Percentiles rank a stretch among this genome's conserved stretches.
These are phyloP conservation scores for Chiua sp. DNA, from an alignment of 1,284 basidiomycete species.

Conservation along the genomic window DNA sequence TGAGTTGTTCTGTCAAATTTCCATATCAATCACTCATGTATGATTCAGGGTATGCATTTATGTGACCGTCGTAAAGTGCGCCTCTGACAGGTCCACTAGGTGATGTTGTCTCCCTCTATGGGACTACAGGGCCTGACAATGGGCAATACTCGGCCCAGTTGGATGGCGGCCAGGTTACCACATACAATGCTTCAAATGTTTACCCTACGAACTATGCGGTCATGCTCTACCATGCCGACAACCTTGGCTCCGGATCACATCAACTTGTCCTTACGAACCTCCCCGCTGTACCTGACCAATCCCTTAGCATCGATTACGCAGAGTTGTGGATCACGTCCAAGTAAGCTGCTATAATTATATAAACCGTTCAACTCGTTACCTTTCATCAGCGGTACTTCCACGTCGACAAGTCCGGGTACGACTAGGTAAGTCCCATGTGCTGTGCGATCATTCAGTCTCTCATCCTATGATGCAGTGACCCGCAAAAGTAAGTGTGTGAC, in stretches of 20 bases:
- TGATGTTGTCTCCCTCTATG: conserved; percentile 33
- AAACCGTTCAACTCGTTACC: conserved; percentile 4
- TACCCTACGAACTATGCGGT: conserved; percentile 31
- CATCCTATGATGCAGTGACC: not conserved
- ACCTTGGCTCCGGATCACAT: conserved; percentile 37
- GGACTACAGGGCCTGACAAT: conserved; percentile 34
- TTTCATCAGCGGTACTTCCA: conserved; percentile 2
- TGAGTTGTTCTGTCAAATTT: conserved; percentile 13
- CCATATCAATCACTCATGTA: conserved; percentile 1
- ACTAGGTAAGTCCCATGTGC: conserved; percentile 4
- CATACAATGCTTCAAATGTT: conserved; percentile 32
- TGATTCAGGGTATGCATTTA: conserved; percentile 26
- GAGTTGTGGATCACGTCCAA: conserved; percentile 21
- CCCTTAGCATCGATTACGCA: conserved; percentile 31
- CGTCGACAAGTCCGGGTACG: not conserved
- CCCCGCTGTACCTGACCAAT: conserved; percentile 22
- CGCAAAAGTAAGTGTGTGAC: conserved; percentile 18
- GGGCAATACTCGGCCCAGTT: conserved; percentile 34
- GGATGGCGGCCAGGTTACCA: conserved; percentile 18
- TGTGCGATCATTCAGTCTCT: conserved; percentile 1
- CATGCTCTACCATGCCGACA: conserved; percentile 37
- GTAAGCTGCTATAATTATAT: not conserved
- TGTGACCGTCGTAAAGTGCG: not conserved
- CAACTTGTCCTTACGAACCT: conserved; percentile 34
- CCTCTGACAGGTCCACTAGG: conserved; percentile 21